A percentile compares a stretch with the other conserved stretches of the same genome.
These are phyloP conservation scores for Diddensiella transvaalensis DNA, from an alignment of 805 yeast species.

Conservation along the genomic window DNA sequence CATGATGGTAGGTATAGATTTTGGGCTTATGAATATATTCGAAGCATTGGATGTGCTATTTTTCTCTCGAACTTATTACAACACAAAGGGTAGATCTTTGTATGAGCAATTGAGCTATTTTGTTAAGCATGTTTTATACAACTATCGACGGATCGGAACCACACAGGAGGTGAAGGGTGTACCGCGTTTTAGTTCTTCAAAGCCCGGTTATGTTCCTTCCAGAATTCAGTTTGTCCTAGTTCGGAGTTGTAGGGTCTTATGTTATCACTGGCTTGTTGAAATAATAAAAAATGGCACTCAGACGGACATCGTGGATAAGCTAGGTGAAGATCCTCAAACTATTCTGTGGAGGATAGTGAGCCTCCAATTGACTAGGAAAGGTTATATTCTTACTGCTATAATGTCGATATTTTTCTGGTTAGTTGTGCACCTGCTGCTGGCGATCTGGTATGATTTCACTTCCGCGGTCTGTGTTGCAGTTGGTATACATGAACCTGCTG, in stretches of 20 bases:
- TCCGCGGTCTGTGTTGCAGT: neutral
- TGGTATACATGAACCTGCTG: slow-evolving; percentile 1
- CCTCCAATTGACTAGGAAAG: neutral
- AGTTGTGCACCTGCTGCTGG: neutral
- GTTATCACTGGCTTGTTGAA: neutral
- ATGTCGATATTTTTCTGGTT: neutral
- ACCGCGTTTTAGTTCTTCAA: neutral
- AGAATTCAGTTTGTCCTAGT: neutral
- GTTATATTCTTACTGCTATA: neutral
- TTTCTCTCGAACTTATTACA: neutral
- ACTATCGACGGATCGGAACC: neutral
- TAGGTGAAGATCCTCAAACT: neutral
- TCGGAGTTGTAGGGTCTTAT: neutral
- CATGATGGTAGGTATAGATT: neutral
- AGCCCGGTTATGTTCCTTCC: neutral
- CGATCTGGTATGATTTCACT: neutral
- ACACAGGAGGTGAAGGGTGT: neutral
- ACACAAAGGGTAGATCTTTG: neutral
- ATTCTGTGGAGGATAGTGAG: neutral
- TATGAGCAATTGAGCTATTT: too few species aligned
- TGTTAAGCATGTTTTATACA: neutral
- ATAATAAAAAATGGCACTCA: neutral
- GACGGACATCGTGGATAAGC: neutral
- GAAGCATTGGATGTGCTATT: neutral
- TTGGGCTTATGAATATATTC: neutral